A percentile compares a stretch with the other conserved stretches of the same genome.
These are phyloP conservation scores for Penicillium bialowiezense DNA, from an alignment of 495 filamentous ascomycete genomes.

Conservation along the genomic window DNA sequence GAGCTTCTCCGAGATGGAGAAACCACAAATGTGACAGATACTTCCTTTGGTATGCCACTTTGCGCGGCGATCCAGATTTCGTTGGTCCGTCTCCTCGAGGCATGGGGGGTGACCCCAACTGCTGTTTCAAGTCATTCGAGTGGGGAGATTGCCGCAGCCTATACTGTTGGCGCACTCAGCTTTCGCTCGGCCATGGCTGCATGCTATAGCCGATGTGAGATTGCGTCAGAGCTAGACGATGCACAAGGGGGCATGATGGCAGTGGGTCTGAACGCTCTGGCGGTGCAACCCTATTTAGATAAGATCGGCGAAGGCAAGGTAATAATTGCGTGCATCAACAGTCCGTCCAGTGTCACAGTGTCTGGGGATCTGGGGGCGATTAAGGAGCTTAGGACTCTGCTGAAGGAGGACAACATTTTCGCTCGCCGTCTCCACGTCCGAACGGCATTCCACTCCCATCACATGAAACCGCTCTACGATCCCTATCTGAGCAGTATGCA, in stretches of 20 bases:
- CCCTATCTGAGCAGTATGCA: neutral
- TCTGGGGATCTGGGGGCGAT: slow-evolving; percentile 36
- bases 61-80: slow-evolving; percentile 43
- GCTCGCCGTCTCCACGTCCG: neutral
- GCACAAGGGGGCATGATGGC: slow-evolving; percentile 27
- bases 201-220: slow-evolving; percentile 25
- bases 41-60: slow-evolving; percentile 14
- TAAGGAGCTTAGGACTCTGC: slow-evolving; percentile 3
- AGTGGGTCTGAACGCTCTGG: slow-evolving; percentile 13
- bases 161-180: slow-evolving; percentile 14
- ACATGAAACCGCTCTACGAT: neutral
- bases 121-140: slow-evolving; percentile 37
- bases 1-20: neutral
- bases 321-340: slow-evolving; percentile 50
- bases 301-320: slow-evolving; percentile 13
- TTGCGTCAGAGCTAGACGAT: slow-evolving; percentile 14
- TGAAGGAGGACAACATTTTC: neutral
- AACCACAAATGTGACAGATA: neutral
- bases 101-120: slow-evolving; percentile 26
- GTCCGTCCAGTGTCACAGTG: slow-evolving; percentile 43
- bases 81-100: slow-evolving; percentile 31
- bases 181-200: slow-evolving; percentile 14
- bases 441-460: neutral
- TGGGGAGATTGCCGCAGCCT: slow-evolving; percentile 41
- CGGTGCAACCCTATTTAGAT: slow-evolving; percentile 11